Conservation (phyloP, 2,329 filamentous ascomycete species). For the Colletotrichum lini region DNA sequence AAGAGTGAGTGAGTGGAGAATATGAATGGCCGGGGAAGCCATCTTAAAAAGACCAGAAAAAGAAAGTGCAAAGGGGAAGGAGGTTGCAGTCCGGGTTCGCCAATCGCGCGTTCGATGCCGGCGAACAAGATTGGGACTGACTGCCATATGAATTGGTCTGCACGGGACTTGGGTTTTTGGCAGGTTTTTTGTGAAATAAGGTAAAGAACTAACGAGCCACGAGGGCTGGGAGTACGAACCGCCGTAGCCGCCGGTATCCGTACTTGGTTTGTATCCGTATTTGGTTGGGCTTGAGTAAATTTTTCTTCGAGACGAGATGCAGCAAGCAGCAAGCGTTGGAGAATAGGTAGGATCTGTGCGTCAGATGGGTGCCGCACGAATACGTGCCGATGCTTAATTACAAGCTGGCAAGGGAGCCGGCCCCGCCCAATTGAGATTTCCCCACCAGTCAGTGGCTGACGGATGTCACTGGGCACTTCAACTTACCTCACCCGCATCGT, state of each 20-base stretch:
- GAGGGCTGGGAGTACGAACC: background rate
- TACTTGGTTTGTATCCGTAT: too few relatives aligned
- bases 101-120: background rate
- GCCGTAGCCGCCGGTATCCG: background rate
- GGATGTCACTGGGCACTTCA: slow-evolving; percentile 31
- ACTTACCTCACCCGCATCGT: slow-evolving; percentile 13
- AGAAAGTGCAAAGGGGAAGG: background rate
- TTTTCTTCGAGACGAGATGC: too few relatives aligned
- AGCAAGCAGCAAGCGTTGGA: background rate
- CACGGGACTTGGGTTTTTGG: background rate
- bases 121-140: background rate
- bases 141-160: too few relatives aligned
- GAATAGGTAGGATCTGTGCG: background rate
- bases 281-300: too few relatives aligned
- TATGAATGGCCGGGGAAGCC: background rate
- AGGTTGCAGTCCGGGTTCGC: background rate
- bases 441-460: slow-evolving; percentile 40
- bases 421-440: slow-evolving; percentile 37
- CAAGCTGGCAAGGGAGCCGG: background rate
- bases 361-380: background rate
- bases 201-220: background rate
- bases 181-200: background rate
- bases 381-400: slow-evolving; percentile 22
- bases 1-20: background rate
- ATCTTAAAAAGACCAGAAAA: background rate